A percentile compares a stretch with the other conserved stretches of the same genome.
Conservation (phyloP, 495 filamentous ascomycete genomes). For the Cercophora scortea region DNA sequence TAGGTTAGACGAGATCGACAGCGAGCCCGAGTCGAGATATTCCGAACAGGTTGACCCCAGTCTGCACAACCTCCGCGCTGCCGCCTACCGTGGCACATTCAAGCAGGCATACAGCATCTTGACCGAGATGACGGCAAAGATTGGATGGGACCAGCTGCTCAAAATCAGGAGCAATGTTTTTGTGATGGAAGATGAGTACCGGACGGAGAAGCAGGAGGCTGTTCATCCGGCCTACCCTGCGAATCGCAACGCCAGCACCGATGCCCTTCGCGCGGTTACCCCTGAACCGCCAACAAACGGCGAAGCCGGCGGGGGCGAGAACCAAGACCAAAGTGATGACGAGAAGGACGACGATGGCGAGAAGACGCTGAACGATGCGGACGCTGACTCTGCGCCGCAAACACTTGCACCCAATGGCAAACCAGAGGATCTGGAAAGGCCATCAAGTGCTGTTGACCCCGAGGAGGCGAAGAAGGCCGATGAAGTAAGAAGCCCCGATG, state of each 20-base stretch:
- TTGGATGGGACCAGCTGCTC: constrained; percentile 94
- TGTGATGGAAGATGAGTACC: constrained; percentile 98
- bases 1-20: constrained; percentile 90
- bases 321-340: constrained; percentile 29
- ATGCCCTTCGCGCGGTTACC: constrained; percentile 55
- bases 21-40: constrained; percentile 71
- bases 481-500: constrained; percentile 51
- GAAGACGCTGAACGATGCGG: constrained; percentile 7
- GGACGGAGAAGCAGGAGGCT: constrained; percentile 72
- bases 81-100: constrained; percentile 87
- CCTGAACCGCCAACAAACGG: constrained; percentile 58
- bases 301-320: constrained; percentile 34
- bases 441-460: constrained; percentile 72
- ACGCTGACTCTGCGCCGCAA: constrained; percentile 22
- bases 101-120: constrained; percentile 88
- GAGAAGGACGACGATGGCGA: not conserved
- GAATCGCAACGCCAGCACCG: constrained; percentile 66
- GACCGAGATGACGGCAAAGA: constrained; percentile 88
- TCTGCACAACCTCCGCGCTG: constrained; percentile 77
- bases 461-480: constrained; percentile 75
- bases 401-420: constrained; percentile 32
- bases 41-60: constrained; percentile 82
- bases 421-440: constrained; percentile 58
- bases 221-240: constrained; percentile 40
- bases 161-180: constrained; percentile 93